These are phyloP conservation scores for Colletotrichum salicis DNA, from an alignment of 2,329 filamentous ascomycete species.

Conservation along the genomic window DNA sequence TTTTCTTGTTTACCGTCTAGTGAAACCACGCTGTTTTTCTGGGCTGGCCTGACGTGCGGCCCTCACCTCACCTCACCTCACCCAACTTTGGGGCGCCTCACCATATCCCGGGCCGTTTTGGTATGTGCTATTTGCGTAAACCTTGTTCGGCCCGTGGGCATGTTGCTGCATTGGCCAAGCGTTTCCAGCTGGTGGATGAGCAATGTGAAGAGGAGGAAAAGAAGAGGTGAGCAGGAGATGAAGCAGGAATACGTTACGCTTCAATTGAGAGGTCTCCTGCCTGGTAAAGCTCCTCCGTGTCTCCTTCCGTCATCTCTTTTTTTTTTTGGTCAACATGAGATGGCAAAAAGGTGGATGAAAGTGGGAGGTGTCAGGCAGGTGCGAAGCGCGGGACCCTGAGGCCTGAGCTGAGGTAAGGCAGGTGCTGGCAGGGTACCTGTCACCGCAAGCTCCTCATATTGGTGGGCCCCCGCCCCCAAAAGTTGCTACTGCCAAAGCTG, in stretches of 20 bases:
- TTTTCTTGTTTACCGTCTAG: not conserved
- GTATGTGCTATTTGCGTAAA: conserved; percentile 22
- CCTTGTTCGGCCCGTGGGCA: conserved; percentile 10
- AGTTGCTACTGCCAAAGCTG: conserved; percentile 8
- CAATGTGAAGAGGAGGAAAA: not conserved
- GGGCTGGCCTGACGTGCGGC: conserved; percentile 6
- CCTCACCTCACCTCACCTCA: conserved; percentile 8
- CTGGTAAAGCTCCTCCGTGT: not conserved
- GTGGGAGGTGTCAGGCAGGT: not conserved
- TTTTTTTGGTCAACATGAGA: not conserved
- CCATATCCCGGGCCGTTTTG: conserved; percentile 7
- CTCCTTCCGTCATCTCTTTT: not conserved
- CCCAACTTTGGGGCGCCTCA: conserved; percentile 4
- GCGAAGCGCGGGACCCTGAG: not conserved
- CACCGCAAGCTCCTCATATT: conserved; percentile 21
- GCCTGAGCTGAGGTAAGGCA: conserved; percentile 15
- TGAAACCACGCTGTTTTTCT: not conserved
- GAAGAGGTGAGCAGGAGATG: not conserved
- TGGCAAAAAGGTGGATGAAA: not conserved
- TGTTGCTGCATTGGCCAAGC: not conserved
- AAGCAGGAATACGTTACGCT: not conserved
- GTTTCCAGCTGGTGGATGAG: conserved; percentile 21
- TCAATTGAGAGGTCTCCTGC: not conserved
- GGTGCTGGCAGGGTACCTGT: conserved; percentile 17
- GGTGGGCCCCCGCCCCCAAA: not conserved